A percentile compares a stretch with the other conserved stretches of the same genome.
These are phyloP conservation scores for Alternaria brassicae DNA, from an alignment of 2,329 filamentous ascomycete species.

Conservation along the genomic window DNA sequence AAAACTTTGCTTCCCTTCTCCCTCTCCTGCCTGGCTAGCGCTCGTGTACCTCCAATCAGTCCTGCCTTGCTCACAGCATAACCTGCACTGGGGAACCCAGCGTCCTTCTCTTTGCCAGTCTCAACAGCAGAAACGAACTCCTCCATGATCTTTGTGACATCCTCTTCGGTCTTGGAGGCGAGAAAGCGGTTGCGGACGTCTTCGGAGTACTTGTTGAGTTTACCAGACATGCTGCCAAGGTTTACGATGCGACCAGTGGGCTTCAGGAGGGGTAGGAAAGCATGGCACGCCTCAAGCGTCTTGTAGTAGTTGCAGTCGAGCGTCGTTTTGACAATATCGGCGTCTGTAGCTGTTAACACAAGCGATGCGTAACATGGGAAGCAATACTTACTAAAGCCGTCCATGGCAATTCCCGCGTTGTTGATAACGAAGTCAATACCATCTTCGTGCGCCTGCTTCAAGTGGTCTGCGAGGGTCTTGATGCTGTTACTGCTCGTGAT, in stretches of 20 bases:
- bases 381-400: constrained; percentile 52
- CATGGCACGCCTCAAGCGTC: constrained; percentile 56
- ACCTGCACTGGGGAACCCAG: constrained; percentile 59
- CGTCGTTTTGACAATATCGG: constrained; percentile 58
- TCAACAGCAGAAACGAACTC: constrained; percentile 57
- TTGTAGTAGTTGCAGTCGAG: constrained; percentile 62
- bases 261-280: constrained; percentile 57
- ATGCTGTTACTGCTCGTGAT: constrained; percentile 58
- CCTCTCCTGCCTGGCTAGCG: constrained; percentile 46
- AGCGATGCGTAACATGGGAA: too few relatives aligned
- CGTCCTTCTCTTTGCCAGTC: constrained; percentile 55
- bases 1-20: constrained; percentile 45
- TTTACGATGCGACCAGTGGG: constrained; percentile 57
- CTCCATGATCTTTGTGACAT: constrained; percentile 59
- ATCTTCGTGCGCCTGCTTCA: constrained; percentile 56
- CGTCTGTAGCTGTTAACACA: constrained; percentile 39
- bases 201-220: constrained; percentile 57
- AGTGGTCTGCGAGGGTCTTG: constrained; percentile 50
- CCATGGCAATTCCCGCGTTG: constrained; percentile 60
- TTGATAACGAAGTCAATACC: constrained; percentile 63
- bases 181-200: constrained; percentile 55
- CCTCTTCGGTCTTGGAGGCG: constrained; percentile 48
- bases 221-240: constrained; percentile 56
- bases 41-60: constrained; percentile 52
- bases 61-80: constrained; percentile 59